A percentile compares a stretch with the other conserved stretches of the same genome.
Evolutionary conservation across 2,329 filamentous ascomycete genomes (phyloP).

Genomic region (Fusarium beomiforme): DNA sequence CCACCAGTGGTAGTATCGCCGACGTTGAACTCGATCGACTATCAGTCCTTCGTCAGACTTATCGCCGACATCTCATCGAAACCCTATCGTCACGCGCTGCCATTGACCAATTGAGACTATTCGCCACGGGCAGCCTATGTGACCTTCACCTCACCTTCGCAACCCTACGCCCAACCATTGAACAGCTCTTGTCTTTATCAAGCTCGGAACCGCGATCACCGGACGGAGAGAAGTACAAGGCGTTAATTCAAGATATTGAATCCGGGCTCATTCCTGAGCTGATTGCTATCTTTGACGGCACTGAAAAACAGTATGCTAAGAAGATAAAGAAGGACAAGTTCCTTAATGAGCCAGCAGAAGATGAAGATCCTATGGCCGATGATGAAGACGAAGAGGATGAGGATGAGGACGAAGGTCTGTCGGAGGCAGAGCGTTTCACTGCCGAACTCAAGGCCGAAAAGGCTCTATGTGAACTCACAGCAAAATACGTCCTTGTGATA

Average conservation of each 20-base stretch:
- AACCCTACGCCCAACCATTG: conserved; percentile 69
- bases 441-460: conserved; percentile 82
- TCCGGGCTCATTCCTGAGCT: conserved; percentile 72
- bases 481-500: conserved; percentile 84
- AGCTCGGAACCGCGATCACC: conserved; percentile 35
- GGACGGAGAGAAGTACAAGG: conserved; percentile 47
- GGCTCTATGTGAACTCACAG: conserved; percentile 84
- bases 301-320: conserved; percentile 82
- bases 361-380: conserved; percentile 77
- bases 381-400: conserved; percentile 65
- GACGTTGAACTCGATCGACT: conserved; percentile 69
- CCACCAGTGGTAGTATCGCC: conserved; percentile 64
- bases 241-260: conserved; percentile 74
- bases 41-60: conserved; percentile 64
- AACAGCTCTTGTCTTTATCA: conserved; percentile 49
- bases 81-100: conserved; percentile 73
- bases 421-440: conserved; percentile 68
- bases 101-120: conserved; percentile 81
- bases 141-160: conserved; percentile 86
- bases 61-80: conserved; percentile 71
- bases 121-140: conserved; percentile 79
- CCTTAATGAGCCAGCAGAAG: conserved; percentile 73
- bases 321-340: conserved; percentile 65
- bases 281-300: conserved; percentile 78
- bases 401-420: conserved; percentile 63